Base-by-base conservation (phyloP, 2,329 filamentous ascomycete species). In the Verticillium albo-atrum region DNA sequence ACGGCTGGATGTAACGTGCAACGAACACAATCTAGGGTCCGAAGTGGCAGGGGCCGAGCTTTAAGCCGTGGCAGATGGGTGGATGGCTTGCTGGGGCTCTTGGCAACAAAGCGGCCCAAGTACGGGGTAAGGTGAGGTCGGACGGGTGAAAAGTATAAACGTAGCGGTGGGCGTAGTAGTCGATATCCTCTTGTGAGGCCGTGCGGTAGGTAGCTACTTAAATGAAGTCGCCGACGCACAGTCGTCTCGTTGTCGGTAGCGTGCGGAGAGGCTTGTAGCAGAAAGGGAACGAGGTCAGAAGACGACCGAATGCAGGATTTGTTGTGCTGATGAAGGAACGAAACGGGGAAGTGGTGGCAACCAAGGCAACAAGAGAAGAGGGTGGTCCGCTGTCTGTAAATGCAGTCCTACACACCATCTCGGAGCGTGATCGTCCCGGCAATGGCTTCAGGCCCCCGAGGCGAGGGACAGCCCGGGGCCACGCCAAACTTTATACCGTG, bases 261-360 rank as follows among this genome's bases (percentile, higher is more conserved):
- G n/a, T 47, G 42, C 20, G 42, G 20, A 23, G 42, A 12, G 42
- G 42, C 42, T 47, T 47, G 23, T 12, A 9, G 3, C 20, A 47
- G 30, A 14, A 32, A 14, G 30, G 30, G 30, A 14, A 32, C n/a
- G 17, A 47, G 17, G 35, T 37, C 35, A 37, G 35, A 17, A 37
- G 35, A 37, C 35, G 15, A 17, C 35, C 35, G 6, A 17, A 37
- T 37, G 35, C 35, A 17, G 42, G n/a, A 47, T 20, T 37, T 37
- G 34, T 37, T 23, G n/a, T 47, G 42, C 20, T 25, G 42, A 23
- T 9, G n/a, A 47, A 20, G 14, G n/a, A 23, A 9, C 5, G 42
- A 23, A 23, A 47, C 10, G 7, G n/a, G n/a, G 35, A 17, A 58
- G 55, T 23, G 57, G 60, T 32, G 61, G 30, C 26, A 58, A 54